A percentile compares a stretch with the other conserved stretches of the same genome.
These are phyloP conservation scores for Fusarium nurragi DNA, from an alignment of 2,329 filamentous ascomycete genomes.

Conservation along the genomic window DNA sequence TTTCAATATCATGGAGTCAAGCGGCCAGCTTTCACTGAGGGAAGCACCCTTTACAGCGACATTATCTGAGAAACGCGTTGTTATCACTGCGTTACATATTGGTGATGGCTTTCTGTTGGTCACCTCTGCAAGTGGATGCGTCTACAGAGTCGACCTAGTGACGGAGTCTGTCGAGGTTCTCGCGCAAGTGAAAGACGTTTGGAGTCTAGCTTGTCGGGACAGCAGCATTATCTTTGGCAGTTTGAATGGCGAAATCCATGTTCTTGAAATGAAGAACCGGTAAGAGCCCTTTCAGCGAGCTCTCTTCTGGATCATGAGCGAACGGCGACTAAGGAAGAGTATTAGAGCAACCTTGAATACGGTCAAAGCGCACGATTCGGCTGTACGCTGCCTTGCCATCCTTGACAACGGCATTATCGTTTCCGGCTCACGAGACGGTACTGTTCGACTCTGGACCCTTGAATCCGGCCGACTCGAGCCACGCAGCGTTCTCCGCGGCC, in stretches of 20 bases:
- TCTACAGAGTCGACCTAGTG: background rate
- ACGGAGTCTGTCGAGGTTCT: background rate
- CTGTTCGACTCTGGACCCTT: background rate
- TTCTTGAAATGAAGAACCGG: background rate
- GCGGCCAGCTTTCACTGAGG: background rate
- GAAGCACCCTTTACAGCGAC: background rate
- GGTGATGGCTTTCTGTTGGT: background rate
- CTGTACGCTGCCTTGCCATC: background rate
- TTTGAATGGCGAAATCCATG: background rate
- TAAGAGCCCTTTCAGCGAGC: background rate
- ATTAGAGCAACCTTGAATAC: background rate
- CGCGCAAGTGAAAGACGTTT: background rate
- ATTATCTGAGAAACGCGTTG: background rate
- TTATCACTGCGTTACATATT: background rate
- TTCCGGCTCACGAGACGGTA: background rate
- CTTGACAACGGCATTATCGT: background rate
- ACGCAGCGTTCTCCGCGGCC: background rate
- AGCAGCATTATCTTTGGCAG: background rate
- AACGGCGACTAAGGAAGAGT: background rate
- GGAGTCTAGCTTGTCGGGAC: background rate
- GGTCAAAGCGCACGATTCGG: background rate
- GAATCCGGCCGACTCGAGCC: background rate
- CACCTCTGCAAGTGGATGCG: background rate
- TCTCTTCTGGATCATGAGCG: background rate
- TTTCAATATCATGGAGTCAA: background rate